phyloP scores from a whole-genome alignment of 2,329 filamentous ascomycete species.

The Magnaporthales sp. region DNA sequence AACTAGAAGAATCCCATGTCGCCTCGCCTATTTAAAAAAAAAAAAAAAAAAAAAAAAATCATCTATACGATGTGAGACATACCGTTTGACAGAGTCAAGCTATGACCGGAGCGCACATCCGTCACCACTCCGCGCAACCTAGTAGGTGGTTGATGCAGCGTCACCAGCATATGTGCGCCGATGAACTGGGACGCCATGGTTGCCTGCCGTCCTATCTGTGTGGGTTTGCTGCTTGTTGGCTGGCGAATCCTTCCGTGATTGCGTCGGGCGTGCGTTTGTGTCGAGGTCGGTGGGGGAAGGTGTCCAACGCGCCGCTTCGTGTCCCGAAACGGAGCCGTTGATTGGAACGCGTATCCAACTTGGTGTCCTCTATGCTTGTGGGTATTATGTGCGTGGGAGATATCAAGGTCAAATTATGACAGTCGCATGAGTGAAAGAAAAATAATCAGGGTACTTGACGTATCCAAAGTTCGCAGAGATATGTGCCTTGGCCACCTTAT shows the following conservation, averaged over 20 bases:
- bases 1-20: not conserved
- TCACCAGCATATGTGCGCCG: constrained; percentile 68
- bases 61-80: constrained; percentile 10
- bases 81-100: constrained; percentile 67
- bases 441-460: not conserved
- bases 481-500: not conserved
- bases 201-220: not conserved
- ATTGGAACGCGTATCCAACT: not conserved
- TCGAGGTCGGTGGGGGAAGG: not conserved
- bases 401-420: not conserved
- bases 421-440: not conserved
- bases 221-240: not conserved
- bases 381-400: not conserved
- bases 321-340: not conserved
- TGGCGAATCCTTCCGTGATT: not conserved
- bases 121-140: constrained; percentile 63
- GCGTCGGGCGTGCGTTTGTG: not conserved
- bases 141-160: constrained; percentile 47
- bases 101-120: constrained; percentile 56
- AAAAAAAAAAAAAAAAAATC: too few relatives aligned
- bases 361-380: not conserved
- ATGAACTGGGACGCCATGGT: constrained; percentile 62
- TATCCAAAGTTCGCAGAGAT: not conserved
- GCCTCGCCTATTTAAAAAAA: not conserved
- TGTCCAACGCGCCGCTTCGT: not conserved